Evolutionary conservation across 441 rosid genomes (phyloP).

Genomic region (Bruguiera hainesii): DNA sequence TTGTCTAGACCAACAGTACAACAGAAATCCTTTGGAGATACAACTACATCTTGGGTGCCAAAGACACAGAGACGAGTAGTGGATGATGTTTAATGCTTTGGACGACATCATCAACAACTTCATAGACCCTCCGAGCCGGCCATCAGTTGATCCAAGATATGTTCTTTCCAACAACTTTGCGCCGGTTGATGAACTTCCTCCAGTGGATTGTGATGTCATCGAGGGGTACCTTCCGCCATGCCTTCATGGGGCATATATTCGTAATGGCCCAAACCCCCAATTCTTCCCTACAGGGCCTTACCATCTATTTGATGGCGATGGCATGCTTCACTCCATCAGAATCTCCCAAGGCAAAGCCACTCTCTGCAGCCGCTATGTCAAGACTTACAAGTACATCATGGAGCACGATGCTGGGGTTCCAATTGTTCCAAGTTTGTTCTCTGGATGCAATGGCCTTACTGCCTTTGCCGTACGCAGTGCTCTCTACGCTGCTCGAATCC

Average conservation of each 20-base stretch:
- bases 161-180: constrained; percentile 70
- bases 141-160: constrained; percentile 61
- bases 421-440: constrained; percentile 58
- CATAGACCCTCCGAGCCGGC: constrained; percentile 64
- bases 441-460: constrained; percentile 59
- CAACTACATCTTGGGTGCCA: background rate
- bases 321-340: constrained; percentile 76
- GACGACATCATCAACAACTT: constrained; percentile 65
- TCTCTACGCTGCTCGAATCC: constrained; percentile 42
- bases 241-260: constrained; percentile 71
- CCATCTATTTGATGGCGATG: constrained; percentile 90
- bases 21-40: background rate
- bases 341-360: constrained; percentile 53
- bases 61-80: constrained; percentile 19
- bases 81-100: constrained; percentile 36
- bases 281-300: constrained; percentile 77
- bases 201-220: constrained; percentile 59
- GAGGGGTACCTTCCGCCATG: constrained; percentile 59
- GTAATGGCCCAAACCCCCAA: constrained; percentile 90
- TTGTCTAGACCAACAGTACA: background rate
- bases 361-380: constrained; percentile 71
- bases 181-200: constrained; percentile 81
- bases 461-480: constrained; percentile 63
- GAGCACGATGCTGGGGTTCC: constrained; percentile 61
- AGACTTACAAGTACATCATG: constrained; percentile 57